Percentiles rank a stretch among this genome's conserved stretches.
Conservation (phyloP, 2,329 filamentous ascomycete genomes). For the Chrysoporthe cubensis region DNA sequence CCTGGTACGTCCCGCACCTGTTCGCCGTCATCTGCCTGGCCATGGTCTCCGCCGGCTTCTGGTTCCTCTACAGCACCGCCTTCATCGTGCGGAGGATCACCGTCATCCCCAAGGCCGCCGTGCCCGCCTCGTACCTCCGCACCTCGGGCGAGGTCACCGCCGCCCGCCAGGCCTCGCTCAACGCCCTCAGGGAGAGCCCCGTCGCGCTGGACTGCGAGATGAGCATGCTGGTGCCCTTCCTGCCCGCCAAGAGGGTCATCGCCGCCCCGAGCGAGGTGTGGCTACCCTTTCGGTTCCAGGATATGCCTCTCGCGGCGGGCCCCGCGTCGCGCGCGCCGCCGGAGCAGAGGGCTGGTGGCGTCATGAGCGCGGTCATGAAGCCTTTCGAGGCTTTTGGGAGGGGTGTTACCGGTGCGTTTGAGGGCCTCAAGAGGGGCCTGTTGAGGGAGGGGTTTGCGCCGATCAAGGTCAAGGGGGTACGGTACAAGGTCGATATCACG, state of each 20-base stretch:
- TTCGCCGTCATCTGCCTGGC: conserved; percentile 62
- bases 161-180: conserved; percentile 15
- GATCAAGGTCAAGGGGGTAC: conserved; percentile 50
- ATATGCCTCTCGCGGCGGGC: conserved; percentile 38
- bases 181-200: conserved; percentile 30
- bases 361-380: conserved; percentile 47
- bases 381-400: conserved; percentile 57
- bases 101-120: conserved; percentile 48
- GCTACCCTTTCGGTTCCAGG: conserved; percentile 37
- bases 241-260: conserved; percentile 48
- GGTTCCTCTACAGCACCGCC: conserved; percentile 61
- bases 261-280: conserved; percentile 43
- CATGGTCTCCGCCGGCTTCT: conserved; percentile 63
- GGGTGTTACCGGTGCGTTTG: conserved; percentile 47
- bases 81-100: conserved; percentile 63
- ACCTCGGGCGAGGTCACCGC: conserved; percentile 4
- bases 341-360: neutral
- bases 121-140: conserved; percentile 20
- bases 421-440: conserved; percentile 53
- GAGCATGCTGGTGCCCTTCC: conserved; percentile 54
- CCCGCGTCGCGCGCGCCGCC: neutral
- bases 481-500: conserved; percentile 62
- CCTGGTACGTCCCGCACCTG: conserved; percentile 59
- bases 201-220: conserved; percentile 58
- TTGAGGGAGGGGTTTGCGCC: conserved; percentile 60